phyloP scores from a whole-genome alignment of 495 filamentous ascomycete genomes.

The Aspergillus ellipticus region DNA sequence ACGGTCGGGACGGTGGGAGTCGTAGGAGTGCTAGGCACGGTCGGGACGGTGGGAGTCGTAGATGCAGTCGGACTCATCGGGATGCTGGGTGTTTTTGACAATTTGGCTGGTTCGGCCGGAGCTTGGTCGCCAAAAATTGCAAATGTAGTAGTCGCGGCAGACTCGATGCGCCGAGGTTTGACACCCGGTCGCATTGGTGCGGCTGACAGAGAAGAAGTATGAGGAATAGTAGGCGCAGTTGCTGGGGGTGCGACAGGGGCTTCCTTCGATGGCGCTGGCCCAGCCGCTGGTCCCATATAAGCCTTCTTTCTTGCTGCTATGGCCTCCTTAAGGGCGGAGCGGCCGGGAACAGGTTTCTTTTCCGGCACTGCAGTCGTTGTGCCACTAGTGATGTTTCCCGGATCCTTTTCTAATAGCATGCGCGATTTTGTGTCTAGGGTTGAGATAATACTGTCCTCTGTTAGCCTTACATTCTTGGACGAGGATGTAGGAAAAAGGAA shows the following conservation, averaged over 20 bases:
- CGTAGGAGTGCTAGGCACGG: too few species aligned
- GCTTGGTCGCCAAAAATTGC: too few species aligned
- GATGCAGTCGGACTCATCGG: too few species aligned
- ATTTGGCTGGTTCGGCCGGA: too few species aligned
- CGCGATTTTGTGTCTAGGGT: constrained; percentile 70
- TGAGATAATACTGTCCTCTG: constrained; percentile 60
- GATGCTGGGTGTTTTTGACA: too few species aligned
- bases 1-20: too few species aligned
- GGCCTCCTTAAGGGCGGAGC: constrained; percentile 64
- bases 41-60: too few species aligned
- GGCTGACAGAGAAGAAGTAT: constrained; percentile 49
- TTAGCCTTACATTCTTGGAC: constrained; percentile 22
- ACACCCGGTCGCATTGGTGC: constrained; percentile 56
- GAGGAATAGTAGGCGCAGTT: constrained; percentile 59
- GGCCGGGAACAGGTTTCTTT: constrained; percentile 40
- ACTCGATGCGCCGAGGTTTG: constrained; percentile 30
- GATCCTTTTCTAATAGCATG: constrained; percentile 70
- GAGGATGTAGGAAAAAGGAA: neutral
- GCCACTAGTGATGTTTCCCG: constrained; percentile 57
- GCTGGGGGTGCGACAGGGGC: constrained; percentile 68
- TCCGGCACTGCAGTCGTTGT: constrained; percentile 41
- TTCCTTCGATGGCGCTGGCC: too few species aligned
- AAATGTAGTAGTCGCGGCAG: too few species aligned
- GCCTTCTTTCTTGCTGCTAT: constrained; percentile 81
- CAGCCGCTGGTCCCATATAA: constrained; percentile 44